A percentile compares a stretch with the other conserved stretches of the same genome.
These are phyloP conservation scores for Cryptosporidium ryanae DNA, from an alignment of 169 alveolate species.

Conservation along the genomic window DNA sequence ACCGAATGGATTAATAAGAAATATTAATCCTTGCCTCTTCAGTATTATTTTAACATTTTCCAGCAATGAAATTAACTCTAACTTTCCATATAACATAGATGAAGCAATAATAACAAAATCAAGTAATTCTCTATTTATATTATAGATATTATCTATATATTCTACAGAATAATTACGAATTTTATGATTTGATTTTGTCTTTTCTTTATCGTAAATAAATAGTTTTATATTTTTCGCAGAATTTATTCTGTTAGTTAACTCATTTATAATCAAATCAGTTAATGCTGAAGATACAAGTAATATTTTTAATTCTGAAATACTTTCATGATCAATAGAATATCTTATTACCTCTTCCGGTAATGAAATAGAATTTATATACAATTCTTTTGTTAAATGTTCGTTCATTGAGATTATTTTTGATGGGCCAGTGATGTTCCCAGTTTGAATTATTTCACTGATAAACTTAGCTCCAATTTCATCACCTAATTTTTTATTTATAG, in stretches of 20 bases:
- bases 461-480: not conserved
- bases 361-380: not conserved
- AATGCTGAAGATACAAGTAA: constrained; percentile 44
- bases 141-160: constrained; percentile 1
- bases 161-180: not conserved
- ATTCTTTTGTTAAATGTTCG: not conserved
- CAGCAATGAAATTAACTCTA: constrained; percentile 23
- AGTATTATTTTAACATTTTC: constrained; percentile 23
- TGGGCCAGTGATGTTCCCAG: constrained; percentile 29
- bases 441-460: constrained; percentile 12
- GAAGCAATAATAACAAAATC: constrained; percentile 17
- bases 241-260: not conserved
- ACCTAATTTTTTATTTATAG: not conserved
- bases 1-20: constrained; percentile 52
- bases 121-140: constrained; percentile 3
- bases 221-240: not conserved
- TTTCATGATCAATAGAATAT: not conserved
- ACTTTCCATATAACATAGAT: constrained; percentile 41
- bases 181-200: not conserved
- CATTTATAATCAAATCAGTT: constrained; percentile 14
- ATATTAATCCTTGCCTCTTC: constrained; percentile 27
- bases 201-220: constrained; percentile 9
- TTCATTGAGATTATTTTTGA: constrained; percentile 16
- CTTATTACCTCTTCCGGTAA: not conserved
- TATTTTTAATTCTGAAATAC: not conserved